Conservation (phyloP, 176 grass and related monocot species). For the Olyra latifolia region DNA sequence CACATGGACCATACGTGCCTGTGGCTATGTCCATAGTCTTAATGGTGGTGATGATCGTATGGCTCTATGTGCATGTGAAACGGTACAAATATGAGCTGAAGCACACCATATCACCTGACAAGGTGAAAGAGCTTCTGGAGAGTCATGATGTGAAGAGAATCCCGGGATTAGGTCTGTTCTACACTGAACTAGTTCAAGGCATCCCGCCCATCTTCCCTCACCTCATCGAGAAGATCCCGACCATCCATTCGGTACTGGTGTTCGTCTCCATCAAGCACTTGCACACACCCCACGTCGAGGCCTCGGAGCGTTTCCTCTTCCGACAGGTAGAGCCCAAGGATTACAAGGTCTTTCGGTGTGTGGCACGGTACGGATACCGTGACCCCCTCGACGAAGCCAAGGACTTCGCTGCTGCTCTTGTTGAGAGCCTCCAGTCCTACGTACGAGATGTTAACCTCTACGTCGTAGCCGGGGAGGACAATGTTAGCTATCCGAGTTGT, state of each 20-base stretch:
- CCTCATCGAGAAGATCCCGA: conserved; percentile 32
- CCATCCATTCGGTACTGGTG: conserved; percentile 41
- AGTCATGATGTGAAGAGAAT: conserved; percentile 27
- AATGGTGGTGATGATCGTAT: conserved; percentile 40
- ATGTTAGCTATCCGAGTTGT: background rate
- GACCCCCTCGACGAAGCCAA: conserved; percentile 29
- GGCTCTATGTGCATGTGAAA: conserved; percentile 47
- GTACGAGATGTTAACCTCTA: conserved; percentile 27
- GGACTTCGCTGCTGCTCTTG: background rate
- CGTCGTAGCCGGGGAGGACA: background rate
- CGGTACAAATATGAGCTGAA: conserved; percentile 47
- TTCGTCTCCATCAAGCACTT: conserved; percentile 51
- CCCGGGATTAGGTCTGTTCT: conserved; percentile 43
- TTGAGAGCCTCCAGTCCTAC: conserved; percentile 25
- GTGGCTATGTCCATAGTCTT: conserved; percentile 28
- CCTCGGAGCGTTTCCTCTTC: conserved; percentile 41
- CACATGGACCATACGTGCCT: conserved; percentile 46
- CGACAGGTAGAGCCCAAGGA: conserved; percentile 10
- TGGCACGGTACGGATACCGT: conserved; percentile 54
- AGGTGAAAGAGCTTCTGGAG: background rate
- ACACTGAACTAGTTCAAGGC: conserved; percentile 55
- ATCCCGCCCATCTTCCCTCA: conserved; percentile 53
- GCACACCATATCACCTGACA: conserved; percentile 15
- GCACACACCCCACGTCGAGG: conserved; percentile 30
- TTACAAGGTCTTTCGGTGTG: conserved; percentile 33